Evolutionary conservation across 129 eudicot species (phyloP), one percentile per base, ranked within the genome.

Genomic region (Flaveria brownii): DNA sequence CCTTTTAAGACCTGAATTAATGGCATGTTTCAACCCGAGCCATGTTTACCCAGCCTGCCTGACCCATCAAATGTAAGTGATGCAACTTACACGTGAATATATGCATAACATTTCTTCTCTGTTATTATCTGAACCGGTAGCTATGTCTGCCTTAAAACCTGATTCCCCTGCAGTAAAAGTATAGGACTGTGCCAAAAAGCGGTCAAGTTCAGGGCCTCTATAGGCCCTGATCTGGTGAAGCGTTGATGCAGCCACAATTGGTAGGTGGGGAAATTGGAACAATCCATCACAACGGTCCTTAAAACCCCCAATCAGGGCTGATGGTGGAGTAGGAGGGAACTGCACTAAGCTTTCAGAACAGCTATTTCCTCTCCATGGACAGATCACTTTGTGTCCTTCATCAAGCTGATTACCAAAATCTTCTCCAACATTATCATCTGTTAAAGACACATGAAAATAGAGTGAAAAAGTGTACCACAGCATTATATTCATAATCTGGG

Each of bases 201-300:
- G 91, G 55, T 91, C 98, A 78, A 91, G 82, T 83, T 94, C 97
- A 26, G 88, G 71, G 7, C 85, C 88, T 59, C 93, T 85, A 59
- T 96, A 91, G 71, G 78, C 68, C 55, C 90, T 82, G 73, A 94
- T 94, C 81, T 85, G 93, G 72, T 91, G 92, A 83, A 91, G 75
- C 49, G 91, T 86, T 17, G 97, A 82, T 26, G 86, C 87, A 70
- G 97, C 87, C 81, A 91, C 96, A 79, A 91, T 55, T 6, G 98
- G 98, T 14, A 94, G 90, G 76, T 82, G 85, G 39, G 82, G 80
- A 77, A 94, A 94, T 82, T 94, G 98, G 46, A 94, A 86, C 17
- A 94, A 87, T 68, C 98, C 98, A 83, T 94, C 98, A 84, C 96
- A 94, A 28, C 98, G 92, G 78, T 94, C 98, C 81, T 91, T 94